These are phyloP conservation scores for Ramalina peruviana DNA, from an alignment of 495 filamentous ascomycete species.

Conservation along the genomic window DNA sequence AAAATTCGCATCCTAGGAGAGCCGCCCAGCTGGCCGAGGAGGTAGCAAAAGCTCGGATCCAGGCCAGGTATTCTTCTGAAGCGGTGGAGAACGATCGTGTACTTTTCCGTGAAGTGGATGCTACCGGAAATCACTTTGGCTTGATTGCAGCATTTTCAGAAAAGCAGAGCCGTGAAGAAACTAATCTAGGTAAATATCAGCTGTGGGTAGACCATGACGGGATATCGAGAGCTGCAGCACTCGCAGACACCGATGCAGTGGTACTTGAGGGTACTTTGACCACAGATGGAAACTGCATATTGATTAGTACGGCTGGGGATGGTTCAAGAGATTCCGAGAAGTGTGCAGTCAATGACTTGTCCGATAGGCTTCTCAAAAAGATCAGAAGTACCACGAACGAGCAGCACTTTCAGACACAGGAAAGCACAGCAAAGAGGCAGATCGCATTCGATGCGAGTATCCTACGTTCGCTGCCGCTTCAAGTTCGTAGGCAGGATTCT, in stretches of 20 bases:
- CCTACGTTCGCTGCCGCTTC: slow-evolving; percentile 54
- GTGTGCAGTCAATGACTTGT: neutral
- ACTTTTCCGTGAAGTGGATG: slow-evolving; percentile 54
- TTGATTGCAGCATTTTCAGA: slow-evolving; percentile 69
- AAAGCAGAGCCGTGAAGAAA: neutral
- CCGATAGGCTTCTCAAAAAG: neutral
- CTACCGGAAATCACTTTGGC: slow-evolving; percentile 44
- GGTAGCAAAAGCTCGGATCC: slow-evolving; percentile 69
- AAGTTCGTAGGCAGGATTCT: slow-evolving; percentile 40
- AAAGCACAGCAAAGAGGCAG: slow-evolving; percentile 17
- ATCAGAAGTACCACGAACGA: neutral
- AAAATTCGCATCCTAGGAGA: slow-evolving; percentile 64
- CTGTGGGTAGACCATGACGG: too few relatives aligned
- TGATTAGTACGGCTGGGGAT: too few relatives aligned
- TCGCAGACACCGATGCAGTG: too few relatives aligned
- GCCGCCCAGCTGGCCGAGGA: slow-evolving; percentile 71
- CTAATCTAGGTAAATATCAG: neutral
- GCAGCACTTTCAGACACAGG: too few relatives aligned
- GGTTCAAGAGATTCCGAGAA: too few relatives aligned
- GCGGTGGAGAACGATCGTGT: slow-evolving; percentile 70
- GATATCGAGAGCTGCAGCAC: too few relatives aligned
- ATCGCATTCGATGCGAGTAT: slow-evolving; percentile 58
- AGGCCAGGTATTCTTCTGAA: slow-evolving; percentile 63
- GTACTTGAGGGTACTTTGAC: too few relatives aligned
- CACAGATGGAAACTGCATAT: too few relatives aligned